Evolutionary conservation across 164 flowering plant genomes (phyloP).

Genomic region (Stephania cephalantha): DNA sequence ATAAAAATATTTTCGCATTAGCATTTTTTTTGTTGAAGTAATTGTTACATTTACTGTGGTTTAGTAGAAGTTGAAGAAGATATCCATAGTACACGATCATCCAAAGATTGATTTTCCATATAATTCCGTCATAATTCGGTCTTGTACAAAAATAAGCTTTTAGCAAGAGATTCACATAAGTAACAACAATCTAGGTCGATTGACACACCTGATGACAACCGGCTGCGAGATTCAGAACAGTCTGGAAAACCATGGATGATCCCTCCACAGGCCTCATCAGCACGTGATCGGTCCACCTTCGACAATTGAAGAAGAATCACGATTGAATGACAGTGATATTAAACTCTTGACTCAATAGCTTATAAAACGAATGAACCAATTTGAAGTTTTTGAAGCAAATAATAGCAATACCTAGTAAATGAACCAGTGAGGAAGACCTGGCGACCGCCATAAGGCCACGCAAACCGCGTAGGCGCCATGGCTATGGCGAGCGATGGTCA

Average conservation of each 20-base stretch:
- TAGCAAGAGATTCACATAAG: no score
- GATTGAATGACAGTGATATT: background rate
- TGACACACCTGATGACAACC: constrained; percentile 34
- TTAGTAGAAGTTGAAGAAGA: background rate
- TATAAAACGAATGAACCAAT: background rate
- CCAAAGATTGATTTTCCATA: background rate
- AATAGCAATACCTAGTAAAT: constrained; percentile 22
- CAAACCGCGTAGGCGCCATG: constrained; percentile 28
- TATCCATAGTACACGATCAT: background rate
- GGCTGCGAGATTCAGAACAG: constrained; percentile 25
- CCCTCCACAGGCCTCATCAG: constrained; percentile 33
- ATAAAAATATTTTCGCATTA: background rate
- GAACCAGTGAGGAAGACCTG: constrained; percentile 33
- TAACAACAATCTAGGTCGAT: no score
- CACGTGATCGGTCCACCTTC: constrained; percentile 30
- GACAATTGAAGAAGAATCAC: background rate
- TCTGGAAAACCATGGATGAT: constrained; percentile 26
- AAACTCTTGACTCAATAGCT: background rate
- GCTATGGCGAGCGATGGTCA: background rate
- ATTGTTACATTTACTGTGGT: background rate
- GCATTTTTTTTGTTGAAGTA: no score
- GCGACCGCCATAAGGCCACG: constrained; percentile 37
- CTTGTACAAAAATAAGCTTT: no score
- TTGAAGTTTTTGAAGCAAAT: background rate
- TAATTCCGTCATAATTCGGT: no score